Evolutionary conservation across 768 basidiomycete genomes (phyloP).

Genomic region (Ramaria rubella): DNA sequence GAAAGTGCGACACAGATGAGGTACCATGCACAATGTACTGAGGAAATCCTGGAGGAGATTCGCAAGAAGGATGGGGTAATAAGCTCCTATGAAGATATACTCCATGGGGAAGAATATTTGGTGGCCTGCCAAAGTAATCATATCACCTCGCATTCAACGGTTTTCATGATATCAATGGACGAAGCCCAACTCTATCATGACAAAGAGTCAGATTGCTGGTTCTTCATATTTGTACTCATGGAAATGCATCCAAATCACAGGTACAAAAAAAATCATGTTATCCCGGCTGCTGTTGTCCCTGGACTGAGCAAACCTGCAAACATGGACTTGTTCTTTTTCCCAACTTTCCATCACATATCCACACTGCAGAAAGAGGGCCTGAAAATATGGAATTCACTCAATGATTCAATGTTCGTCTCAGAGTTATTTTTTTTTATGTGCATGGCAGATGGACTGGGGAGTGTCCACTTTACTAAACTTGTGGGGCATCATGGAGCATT

Average conservation of each 20-base stretch:
- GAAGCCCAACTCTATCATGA: conserved; percentile 38
- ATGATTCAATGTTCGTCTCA: conserved; percentile 13
- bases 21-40: conserved; percentile 20
- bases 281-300: conserved; percentile 28
- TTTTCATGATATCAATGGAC: conserved; percentile 32
- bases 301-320: conserved; percentile 30
- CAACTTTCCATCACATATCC: conserved; percentile 27
- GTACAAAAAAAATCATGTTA: conserved; percentile 27
- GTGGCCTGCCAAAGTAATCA: conserved; percentile 12
- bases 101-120: conserved; percentile 25
- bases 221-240: conserved; percentile 32
- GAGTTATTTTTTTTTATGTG: conserved; percentile 19
- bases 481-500: conserved; percentile 28
- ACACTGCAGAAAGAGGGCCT: conserved; percentile 28
- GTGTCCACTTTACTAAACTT: conserved; percentile 26
- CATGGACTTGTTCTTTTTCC: conserved; percentile 25
- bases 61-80: conserved; percentile 11
- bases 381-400: conserved; percentile 26
- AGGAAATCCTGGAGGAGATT: conserved; percentile 19
- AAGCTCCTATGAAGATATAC: conserved; percentile 24
- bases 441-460: conserved; percentile 29
- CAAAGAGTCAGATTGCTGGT: conserved; percentile 39
- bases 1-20: conserved; percentile 21
- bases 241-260: conserved; percentile 23
- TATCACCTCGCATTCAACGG: conserved; percentile 26